Evolutionary conservation across 2,329 filamentous ascomycete genomes (phyloP), one percentile per base, ranked within the genome.

Genomic region (Stachybotrys chartarum): DNA sequence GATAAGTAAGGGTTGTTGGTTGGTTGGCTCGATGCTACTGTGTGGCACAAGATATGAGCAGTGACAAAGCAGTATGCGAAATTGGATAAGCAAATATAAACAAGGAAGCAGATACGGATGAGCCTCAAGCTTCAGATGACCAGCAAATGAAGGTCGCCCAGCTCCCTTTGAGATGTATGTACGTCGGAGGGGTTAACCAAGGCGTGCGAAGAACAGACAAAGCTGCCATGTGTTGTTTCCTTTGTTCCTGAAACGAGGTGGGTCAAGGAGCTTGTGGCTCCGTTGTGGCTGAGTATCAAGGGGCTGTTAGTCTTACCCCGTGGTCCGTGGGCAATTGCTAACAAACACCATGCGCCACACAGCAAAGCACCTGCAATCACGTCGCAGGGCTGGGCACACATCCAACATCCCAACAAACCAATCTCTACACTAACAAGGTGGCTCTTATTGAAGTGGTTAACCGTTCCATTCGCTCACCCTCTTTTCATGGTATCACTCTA

Each of bases 141-240:
- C 66, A 59, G 66, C 66, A 68, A 64, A 58, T 68, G 64, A 68
- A 66, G 60, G 59, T 65, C 63, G 58, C 58, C 58, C 56, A 55
- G 58, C 52, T 53, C 54, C 45, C 59, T 56, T 52, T 55, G 56
- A 59, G 57, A 57, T 64, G 57, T 42, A 54, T 47, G 55, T 57
- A 56, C 44, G 58, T 58, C 55, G 55, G 57, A 14, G 14, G 35
- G 35, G 14, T 42, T 24, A 24, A 24, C 24, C 24, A 24, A 24
- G 24, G 24, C 24, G 24, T 24, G 24, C 4, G 24, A 24, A 24
- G 24, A 4, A 24, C 24, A 24, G 24, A 24, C 24, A 24, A 24
- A 24, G 24, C 24, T 42, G 35, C 35, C 35, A 42, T 42, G 35
- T 42, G 35, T 42, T 24, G 24, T 24, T 24, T 42, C 14, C 35